These are phyloP conservation scores for Groenewaldozyma salmanticensis DNA, from an alignment of 805 yeast species.

Conservation along the genomic window DNA sequence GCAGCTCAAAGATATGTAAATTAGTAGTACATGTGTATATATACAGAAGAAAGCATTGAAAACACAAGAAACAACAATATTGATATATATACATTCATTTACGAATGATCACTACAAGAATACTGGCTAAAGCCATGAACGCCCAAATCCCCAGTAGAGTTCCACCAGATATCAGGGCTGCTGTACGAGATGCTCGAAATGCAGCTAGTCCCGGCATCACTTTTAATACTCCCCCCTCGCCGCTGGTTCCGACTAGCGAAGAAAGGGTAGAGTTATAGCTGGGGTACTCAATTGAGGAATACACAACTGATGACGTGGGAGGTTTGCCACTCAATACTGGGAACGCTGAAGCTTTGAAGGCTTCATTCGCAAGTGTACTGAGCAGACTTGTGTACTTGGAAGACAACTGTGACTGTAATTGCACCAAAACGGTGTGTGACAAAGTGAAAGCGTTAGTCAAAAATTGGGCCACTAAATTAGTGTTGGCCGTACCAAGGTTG, in stretches of 20 bases:
- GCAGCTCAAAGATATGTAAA: slow-evolving; percentile 4
- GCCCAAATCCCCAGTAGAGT: too few species aligned
- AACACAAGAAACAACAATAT: not conserved
- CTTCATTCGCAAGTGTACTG: not conserved
- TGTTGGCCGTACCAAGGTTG: not conserved
- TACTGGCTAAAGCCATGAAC: too few species aligned
- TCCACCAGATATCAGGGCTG: too few species aligned
- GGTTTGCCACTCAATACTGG: not conserved
- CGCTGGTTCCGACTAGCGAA: not conserved
- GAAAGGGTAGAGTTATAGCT: not conserved
- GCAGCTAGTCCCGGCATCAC: too few species aligned
- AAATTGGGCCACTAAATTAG: not conserved
- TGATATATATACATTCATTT: slow-evolving; percentile 1
- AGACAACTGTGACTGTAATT: not conserved
- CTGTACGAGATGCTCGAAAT: too few species aligned
- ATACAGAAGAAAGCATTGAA: not conserved
- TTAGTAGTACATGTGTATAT: not conserved
- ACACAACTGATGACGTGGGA: not conserved
- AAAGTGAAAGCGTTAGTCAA: not conserved
- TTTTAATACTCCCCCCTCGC: not conserved
- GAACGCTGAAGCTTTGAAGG: not conserved
- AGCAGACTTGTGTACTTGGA: not conserved
- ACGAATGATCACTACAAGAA: not conserved
- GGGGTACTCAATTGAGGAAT: not conserved
- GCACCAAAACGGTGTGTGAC: not conserved